Evolutionary conservation across 169 alveolate species (phyloP), one percentile per base, ranked within the genome.

Genomic region (Cyclospora cayetanensis): DNA sequence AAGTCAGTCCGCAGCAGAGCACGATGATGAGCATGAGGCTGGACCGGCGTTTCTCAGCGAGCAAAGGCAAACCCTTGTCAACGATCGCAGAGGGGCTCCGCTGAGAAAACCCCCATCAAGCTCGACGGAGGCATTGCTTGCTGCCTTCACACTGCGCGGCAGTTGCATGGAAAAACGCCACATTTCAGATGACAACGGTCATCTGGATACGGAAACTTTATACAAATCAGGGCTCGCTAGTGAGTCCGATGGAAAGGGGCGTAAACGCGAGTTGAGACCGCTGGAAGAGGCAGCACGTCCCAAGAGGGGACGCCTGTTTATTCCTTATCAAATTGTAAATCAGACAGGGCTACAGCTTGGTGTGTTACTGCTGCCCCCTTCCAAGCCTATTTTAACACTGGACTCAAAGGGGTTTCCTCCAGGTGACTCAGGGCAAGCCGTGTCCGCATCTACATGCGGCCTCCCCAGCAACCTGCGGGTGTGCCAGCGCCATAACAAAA

Each of bases 331-430:
- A 4, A 89, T 89, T 27, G 55, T 52, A 12, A 89, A 89, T 41
- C 89, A 89, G 60, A 89, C 93, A 4, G 93, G 93, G 42, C 83
- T 74, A 68, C 82, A 70, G 63, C 88, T 89, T 7, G 82, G 84
- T 29, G 46, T 89, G 60, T 31, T 11, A 20, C 85, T 89, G 9
- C 82, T 65, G 22, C 92, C 46, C 70, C 22, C 43, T 29, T 29
- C 41, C 7, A 9, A 66, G 5, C 72, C 31, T 5, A 15, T 37
- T 1, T 1, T 31, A 31, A 37, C 70, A 70, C 72, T 31, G 20
- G 72, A 31, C 66, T 42, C 86, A 5, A 55, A 79, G 46, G 72
- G 43, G 25, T 42, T 11, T 22, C 42, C 34, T 79, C 50, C 50
- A 42, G 20, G 34, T 11, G 35, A 15, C 11, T 27, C 52, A 5